Evolutionary conservation across 169 alveolate species (phyloP), one percentile per base, ranked within the genome.

Genomic region (Eimeria praecox): DNA sequence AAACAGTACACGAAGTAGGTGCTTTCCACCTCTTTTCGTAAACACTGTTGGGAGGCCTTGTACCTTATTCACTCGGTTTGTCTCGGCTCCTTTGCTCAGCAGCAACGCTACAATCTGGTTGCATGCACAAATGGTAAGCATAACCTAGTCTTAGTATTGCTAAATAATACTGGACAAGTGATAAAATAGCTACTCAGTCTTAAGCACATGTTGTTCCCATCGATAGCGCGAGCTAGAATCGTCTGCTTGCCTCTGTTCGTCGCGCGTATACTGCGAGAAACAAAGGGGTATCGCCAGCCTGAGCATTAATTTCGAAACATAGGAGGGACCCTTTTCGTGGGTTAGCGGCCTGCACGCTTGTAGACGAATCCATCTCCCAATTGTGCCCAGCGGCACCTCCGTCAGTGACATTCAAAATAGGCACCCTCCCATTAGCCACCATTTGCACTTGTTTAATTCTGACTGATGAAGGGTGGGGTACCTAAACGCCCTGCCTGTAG

Each of bases 281-380:
- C 90, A 95, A 77, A 9, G 96, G 94, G 4, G 96, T 78, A 44
- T 95, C 96, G 22, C 96, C 96, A 18, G 96, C 96, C 92, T 91
- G 92, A 52, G 27, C 89, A 54, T 10, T 9, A 0, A 40, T 18
- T 77, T 35, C 33, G 54, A 2, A 71, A 16, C n/a, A n/a, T n/a
- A 38, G 3, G 52, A 40, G 16, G 16, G 49, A 40, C 27, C 30
- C 52, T 0, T 6, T 18, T 40, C 52, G 38, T 71, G 0, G 20
- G 33, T 16, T 35, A 33, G 5, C 20, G 0, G 30, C 87, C 35
- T 24, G 69, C 27, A 78, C 27, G 12, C 44, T 14, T 44, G 44
- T 44, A 10, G 66, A 10, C 46, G 3, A 2, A 27, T 4, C 89
- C 4, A 42, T 27, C 10, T 6, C 2, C 27, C n/a, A 9, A 0